Evolutionary conservation across 176 grass and related monocot genomes (phyloP), one percentile per base, ranked within the genome.

Genomic region (Hordeum marinum): DNA sequence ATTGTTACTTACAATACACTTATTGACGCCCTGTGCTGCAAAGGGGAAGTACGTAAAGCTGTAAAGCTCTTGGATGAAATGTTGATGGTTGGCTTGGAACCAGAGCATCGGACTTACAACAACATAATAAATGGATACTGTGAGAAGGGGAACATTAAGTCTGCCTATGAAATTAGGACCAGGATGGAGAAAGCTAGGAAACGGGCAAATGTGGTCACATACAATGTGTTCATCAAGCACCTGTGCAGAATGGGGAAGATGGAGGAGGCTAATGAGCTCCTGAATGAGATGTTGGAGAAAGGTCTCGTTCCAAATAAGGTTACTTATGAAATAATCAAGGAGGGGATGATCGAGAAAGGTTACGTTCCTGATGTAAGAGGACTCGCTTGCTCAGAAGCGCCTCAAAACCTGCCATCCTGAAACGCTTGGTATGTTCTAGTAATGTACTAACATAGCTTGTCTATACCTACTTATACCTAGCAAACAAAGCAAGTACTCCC

Each of bases 271-370:
- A 95, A 94, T 87, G 62, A 84, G 46, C 72, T 95, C 69, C 72
- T 98, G 74, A 98, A 98, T 84, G 93, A 95, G 86, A 98, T 98
- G 87, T 60, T 95, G 79, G 91, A 94, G 85, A 98, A 89, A 86
- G 89, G 93, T 26, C 78, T 92, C 72, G 85, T 94, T 92, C 96
- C 91, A 77, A 94, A 95, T 65, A 82, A 81, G 83, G 12, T 89
- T 23, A 94, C 96, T 35, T 95, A 95, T 89, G 89, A 88, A 52
- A 91, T 87, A 69, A 98, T 98, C 20, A 95, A 95, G 75, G 83
- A 80, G 46, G 93, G 80, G 23, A 98, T 98, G 96, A 72, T 94
- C 20, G 89, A 98, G 77, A 98, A 87, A 89, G 93, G 93, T 39
- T 98, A 92, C 87, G 82, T 91, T 45, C 91, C 89, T 76, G 91